These are phyloP conservation scores for Podospora tetraspora DNA, from an alignment of 495 filamentous ascomycete genomes.

Conservation along the genomic window DNA sequence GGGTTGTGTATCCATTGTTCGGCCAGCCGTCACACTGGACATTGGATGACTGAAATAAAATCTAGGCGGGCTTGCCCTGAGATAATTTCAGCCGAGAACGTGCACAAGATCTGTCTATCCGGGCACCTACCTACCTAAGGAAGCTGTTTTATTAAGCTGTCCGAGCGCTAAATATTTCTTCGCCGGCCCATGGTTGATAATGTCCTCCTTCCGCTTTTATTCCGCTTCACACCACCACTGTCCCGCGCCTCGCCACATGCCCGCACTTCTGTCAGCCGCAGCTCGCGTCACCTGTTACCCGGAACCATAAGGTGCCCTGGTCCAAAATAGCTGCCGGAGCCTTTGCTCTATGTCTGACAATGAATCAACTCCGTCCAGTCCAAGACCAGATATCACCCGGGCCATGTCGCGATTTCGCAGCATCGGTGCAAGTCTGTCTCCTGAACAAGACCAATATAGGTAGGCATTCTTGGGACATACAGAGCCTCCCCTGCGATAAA, in stretches of 20 bases:
- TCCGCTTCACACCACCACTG: background rate
- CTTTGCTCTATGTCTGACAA: background rate
- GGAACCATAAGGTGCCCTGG: background rate
- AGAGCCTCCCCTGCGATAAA: background rate
- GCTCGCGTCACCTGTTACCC: background rate
- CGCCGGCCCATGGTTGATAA: background rate
- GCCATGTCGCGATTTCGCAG: background rate
- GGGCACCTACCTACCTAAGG: background rate
- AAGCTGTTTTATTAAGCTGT: background rate
- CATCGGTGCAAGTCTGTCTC: background rate
- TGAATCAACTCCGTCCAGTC: background rate
- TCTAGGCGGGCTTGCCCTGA: background rate
- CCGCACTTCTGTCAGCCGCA: background rate
- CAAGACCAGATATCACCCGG: background rate
- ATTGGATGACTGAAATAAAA: too few species aligned
- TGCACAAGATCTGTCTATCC: background rate
- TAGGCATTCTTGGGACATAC: background rate
- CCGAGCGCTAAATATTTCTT: background rate
- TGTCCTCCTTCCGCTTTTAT: background rate
- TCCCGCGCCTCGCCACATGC: background rate
- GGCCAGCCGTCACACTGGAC: too few species aligned
- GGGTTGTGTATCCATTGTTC: too few species aligned
- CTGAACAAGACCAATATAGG: background rate
- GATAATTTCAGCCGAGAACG: background rate
- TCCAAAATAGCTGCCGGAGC: background rate